A percentile compares a stretch with the other conserved stretches of the same genome.
Conservation (phyloP, 768 basidiomycete species). For the Tulasnella sp. region DNA sequence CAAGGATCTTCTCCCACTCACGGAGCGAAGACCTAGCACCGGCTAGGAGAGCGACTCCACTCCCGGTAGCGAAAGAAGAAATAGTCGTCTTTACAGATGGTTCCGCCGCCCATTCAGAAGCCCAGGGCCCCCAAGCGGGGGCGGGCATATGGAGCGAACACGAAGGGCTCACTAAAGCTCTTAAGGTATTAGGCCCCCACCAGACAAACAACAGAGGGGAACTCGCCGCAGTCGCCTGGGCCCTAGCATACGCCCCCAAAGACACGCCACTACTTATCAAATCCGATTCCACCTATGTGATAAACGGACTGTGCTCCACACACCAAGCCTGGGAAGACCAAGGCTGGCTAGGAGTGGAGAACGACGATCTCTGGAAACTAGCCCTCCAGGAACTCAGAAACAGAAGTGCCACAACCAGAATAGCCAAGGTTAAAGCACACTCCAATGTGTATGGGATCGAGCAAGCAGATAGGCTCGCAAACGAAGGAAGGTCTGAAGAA, state of each 20-base stretch:
- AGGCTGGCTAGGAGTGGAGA: not conserved
- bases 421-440: conserved; percentile 17
- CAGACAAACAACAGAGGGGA: conserved; percentile 21
- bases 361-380: conserved; percentile 4
- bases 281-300: not conserved
- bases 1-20: not conserved
- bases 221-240: not conserved
- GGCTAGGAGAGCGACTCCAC: too few species aligned
- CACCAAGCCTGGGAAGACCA: not conserved
- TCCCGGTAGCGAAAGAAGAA: too few species aligned
- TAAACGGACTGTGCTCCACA: not conserved
- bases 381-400: not conserved
- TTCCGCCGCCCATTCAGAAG: not conserved
- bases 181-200: not conserved
- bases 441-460: not conserved
- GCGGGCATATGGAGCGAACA: not conserved
- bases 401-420: not conserved
- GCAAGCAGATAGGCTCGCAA: not conserved
- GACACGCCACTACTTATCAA: not conserved
- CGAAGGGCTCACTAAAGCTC: not conserved
- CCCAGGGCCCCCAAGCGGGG: not conserved
- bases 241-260: not conserved
- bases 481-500: not conserved
- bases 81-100: not conserved
- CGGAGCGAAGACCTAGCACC: too few species aligned